Evolutionary conservation across 1,139 yeast species (phyloP).

Genomic region (Pichia terricola): DNA sequence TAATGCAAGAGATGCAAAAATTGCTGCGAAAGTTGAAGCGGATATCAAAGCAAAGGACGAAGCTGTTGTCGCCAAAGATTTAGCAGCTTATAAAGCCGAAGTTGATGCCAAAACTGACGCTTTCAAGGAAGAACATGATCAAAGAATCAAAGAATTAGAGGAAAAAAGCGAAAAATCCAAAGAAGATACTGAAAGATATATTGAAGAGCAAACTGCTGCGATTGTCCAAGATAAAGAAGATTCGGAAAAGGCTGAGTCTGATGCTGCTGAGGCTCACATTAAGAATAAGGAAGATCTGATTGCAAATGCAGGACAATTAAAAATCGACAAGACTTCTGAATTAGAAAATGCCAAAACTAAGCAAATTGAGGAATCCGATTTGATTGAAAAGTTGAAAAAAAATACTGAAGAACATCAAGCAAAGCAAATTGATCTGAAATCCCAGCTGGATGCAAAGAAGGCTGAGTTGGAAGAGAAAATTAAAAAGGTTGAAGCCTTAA

Average conservation of each 20-base stretch:
- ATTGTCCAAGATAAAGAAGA: constrained; percentile 39
- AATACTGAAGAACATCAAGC: constrained; percentile 33
- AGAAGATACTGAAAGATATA: constrained; percentile 30
- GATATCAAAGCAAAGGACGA: constrained; percentile 35
- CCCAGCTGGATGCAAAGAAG: constrained; percentile 33
- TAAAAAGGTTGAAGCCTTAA: constrained; percentile 28
- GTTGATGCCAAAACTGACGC: constrained; percentile 34
- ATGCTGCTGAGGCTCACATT: constrained; percentile 39
- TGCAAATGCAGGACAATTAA: constrained; percentile 39
- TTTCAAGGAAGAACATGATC: constrained; percentile 33
- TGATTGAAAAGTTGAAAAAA: constrained; percentile 36
- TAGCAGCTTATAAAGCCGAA: constrained; percentile 33
- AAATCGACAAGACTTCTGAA: constrained; percentile 40
- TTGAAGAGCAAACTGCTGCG: constrained; percentile 32
- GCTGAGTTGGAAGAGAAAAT: constrained; percentile 26
- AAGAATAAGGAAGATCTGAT: constrained; percentile 36
- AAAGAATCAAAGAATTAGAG: constrained; percentile 29
- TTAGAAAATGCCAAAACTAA: constrained; percentile 38
- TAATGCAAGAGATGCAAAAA: constrained; percentile 29
- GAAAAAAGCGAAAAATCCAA: constrained; percentile 24
- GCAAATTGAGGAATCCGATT: constrained; percentile 39
- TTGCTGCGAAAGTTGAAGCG: constrained; percentile 33
- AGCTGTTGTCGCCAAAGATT: constrained; percentile 33
- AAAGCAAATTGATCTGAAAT: constrained; percentile 40
- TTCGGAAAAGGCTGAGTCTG: constrained; percentile 36